These are phyloP conservation scores for Puccinellia tenuiflora DNA, from an alignment of 176 grass and related monocot genomes.

Conservation along the genomic window DNA sequence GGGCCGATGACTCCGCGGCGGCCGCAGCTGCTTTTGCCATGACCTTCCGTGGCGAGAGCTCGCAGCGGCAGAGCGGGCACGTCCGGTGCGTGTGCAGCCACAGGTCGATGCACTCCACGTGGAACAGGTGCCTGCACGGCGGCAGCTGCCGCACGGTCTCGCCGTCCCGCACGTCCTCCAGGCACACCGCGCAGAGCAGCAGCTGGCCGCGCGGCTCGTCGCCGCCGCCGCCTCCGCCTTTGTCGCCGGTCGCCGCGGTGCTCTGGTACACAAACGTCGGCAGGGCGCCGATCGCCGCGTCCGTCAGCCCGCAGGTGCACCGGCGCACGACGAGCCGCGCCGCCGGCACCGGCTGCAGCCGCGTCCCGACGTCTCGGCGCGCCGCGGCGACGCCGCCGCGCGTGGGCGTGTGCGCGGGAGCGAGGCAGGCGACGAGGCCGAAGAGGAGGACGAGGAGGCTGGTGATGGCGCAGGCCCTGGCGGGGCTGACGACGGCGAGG, in stretches of 20 bases:
- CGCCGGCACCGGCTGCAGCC: background rate
- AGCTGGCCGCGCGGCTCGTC: background rate
- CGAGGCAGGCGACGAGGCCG: constrained; percentile 19
- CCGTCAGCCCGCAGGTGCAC: constrained; percentile 1
- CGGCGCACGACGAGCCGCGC: background rate
- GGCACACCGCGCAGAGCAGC: constrained; percentile 39
- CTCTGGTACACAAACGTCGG: constrained; percentile 27
- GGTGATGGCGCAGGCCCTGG: background rate
- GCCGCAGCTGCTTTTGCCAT: background rate
- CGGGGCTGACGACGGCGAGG: background rate
- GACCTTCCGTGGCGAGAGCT: background rate
- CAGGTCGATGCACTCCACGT: constrained; percentile 50
- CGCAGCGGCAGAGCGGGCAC: constrained; percentile 44
- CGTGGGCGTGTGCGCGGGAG: background rate
- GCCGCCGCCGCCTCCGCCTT: background rate
- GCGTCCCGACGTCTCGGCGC: background rate
- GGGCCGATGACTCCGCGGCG: background rate
- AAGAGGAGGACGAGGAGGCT: constrained; percentile 6
- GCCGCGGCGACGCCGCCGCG: background rate
- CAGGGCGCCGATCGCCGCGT: background rate
- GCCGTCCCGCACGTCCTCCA: constrained; percentile 19
- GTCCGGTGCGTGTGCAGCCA: constrained; percentile 41
- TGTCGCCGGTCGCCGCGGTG: background rate
- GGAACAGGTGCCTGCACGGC: constrained; percentile 44
- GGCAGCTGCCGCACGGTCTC: constrained; percentile 44